Evolutionary conservation across 352 stramenopile genomes (phyloP).

Genomic region (Phytopythium helicoides): DNA sequence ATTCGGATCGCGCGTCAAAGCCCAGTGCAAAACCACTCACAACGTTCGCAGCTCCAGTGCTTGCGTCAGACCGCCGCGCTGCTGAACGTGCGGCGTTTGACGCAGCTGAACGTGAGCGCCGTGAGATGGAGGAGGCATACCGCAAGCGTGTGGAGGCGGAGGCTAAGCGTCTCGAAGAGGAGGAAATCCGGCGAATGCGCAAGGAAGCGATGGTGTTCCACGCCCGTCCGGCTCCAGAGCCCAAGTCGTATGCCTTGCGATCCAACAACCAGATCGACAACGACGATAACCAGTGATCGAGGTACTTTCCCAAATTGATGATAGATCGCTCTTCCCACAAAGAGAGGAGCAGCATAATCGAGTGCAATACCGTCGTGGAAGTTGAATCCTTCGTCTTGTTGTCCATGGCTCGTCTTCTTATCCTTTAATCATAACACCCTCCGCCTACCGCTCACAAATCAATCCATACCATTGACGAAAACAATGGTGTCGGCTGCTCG

Average conservation of each 20-base stretch:
- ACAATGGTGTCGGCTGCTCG: too few relatives aligned
- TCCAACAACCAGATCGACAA: constrained; percentile 31
- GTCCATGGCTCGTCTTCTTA: too few relatives aligned
- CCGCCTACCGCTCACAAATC: too few relatives aligned
- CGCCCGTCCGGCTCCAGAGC: constrained; percentile 50
- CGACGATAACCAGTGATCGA: constrained; percentile 3
- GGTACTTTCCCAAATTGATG: too few relatives aligned
- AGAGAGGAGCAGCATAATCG: constrained; percentile 1
- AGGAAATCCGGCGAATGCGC: constrained; percentile 68
- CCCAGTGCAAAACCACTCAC: constrained; percentile 40
- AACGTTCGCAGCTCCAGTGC: constrained; percentile 43
- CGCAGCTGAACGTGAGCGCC: constrained; percentile 63
- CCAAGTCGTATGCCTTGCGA: constrained; percentile 51
- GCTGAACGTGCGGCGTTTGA: constrained; percentile 67
- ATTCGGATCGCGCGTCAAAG: constrained; percentile 15
- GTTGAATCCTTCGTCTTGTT: too few relatives aligned
- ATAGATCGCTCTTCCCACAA: neutral
- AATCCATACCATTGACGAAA: too few relatives aligned
- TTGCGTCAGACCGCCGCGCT: constrained; percentile 61
- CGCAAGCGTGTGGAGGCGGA: constrained; percentile 51
- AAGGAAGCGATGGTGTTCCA: constrained; percentile 77
- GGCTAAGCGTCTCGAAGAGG: constrained; percentile 44
- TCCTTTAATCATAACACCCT: too few relatives aligned
- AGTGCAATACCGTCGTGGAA: too few relatives aligned
- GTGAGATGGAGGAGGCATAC: constrained; percentile 58